Evolutionary conservation across 305 asterid species (phyloP).

Genomic region (Solanum hybrid): DNA sequence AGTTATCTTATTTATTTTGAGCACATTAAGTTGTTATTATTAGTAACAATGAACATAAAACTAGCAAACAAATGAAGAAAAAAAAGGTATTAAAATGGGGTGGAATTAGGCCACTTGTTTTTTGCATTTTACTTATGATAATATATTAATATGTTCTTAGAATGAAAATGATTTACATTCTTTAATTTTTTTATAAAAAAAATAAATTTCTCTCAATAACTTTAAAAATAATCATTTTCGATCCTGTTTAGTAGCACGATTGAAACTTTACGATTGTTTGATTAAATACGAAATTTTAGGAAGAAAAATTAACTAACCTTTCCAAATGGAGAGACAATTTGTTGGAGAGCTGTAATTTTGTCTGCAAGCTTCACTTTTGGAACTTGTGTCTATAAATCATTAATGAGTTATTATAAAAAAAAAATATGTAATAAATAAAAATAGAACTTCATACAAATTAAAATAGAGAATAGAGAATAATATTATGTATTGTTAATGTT

Average conservation of each 20-base stretch:
- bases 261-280: not conserved
- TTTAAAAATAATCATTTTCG: not conserved
- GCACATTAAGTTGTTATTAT: not conserved
- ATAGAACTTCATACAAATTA: not conserved
- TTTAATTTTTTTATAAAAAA: not conserved
- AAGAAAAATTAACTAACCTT: slow-evolving; percentile 7
- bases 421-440: not conserved
- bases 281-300: not conserved
- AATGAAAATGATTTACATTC: not conserved
- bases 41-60: not conserved
- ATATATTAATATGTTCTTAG: too few relatives aligned
- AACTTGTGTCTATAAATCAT: slow-evolving; percentile 8
- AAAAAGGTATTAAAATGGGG: not conserved
- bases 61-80: not conserved
- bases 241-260: not conserved
- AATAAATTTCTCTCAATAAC: not conserved
- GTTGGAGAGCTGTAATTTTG: slow-evolving; percentile 28
- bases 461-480: not conserved
- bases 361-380: slow-evolving; percentile 25
- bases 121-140: not conserved
- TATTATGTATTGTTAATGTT: not conserved
- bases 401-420: not conserved
- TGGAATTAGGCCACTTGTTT: not conserved
- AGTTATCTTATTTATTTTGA: not conserved
- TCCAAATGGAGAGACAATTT: slow-evolving; percentile 33